Evolutionary conservation across 1,284 basidiomycete genomes (phyloP).

Genomic region (Puccinia novopanici): DNA sequence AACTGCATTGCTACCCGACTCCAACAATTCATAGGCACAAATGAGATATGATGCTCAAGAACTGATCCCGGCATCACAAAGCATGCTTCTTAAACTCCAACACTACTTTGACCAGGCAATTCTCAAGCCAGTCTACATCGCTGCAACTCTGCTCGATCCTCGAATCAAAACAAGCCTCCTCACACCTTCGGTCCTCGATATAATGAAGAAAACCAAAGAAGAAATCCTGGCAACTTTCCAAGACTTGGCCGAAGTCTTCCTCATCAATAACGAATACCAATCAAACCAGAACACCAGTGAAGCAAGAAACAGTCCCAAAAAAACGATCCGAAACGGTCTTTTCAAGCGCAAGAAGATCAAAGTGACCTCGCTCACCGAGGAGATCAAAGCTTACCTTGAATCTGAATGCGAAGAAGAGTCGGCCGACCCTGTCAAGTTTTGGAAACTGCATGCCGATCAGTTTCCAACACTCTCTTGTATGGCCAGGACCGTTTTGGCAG

Average conservation of each 20-base stretch:
- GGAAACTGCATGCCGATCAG: too few species aligned
- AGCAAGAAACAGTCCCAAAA: too few species aligned
- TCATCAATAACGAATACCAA: too few species aligned
- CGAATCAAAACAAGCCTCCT: too few species aligned
- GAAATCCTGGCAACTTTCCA: not conserved
- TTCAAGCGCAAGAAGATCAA: not conserved
- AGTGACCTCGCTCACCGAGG: not conserved
- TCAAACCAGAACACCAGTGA: too few species aligned
- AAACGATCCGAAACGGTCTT: too few species aligned
- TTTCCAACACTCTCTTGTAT: too few species aligned
- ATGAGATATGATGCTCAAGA: slow-evolving; percentile 6
- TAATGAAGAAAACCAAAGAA: too few species aligned
- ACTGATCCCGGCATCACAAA: not conserved
- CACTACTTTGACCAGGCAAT: not conserved
- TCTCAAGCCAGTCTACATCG: not conserved
- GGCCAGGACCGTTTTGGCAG: too few species aligned
- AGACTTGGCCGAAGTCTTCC: not conserved
- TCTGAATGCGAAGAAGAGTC: not conserved
- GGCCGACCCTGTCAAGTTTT: too few species aligned
- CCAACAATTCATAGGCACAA: not conserved
- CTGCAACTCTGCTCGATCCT: too few species aligned
- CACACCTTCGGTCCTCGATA: too few species aligned
- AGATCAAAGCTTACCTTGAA: not conserved
- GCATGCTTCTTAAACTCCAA: not conserved
- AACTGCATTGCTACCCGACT: not conserved